A percentile compares a stretch with the other conserved stretches of the same genome.
These are phyloP conservation scores for Datura wrightii DNA, from an alignment of 257 asterid genomes.

Conservation along the genomic window DNA sequence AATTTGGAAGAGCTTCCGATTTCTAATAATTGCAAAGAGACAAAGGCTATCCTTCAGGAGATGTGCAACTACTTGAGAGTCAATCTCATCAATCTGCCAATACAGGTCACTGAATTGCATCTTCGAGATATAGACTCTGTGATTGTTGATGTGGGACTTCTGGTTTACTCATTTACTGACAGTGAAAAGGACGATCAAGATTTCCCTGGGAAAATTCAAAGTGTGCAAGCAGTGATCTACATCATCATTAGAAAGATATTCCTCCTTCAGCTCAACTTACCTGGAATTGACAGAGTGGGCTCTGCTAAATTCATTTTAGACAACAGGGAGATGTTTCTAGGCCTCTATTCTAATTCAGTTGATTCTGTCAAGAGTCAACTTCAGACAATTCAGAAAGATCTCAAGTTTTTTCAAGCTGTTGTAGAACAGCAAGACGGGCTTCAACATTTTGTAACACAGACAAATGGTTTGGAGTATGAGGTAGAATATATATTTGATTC, in stretches of 20 bases:
- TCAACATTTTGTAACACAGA: neutral
- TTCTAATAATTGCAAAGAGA: too few relatives aligned
- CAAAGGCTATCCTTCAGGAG: neutral
- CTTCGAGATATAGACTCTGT: neutral
- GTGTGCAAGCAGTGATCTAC: neutral
- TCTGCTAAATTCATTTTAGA: neutral
- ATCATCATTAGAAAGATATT: neutral
- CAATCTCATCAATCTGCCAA: neutral
- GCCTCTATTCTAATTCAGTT: too few relatives aligned
- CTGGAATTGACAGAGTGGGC: neutral
- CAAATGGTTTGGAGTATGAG: neutral
- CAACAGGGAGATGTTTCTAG: neutral
- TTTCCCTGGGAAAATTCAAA: neutral
- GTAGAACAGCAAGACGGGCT: neutral
- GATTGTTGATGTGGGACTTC: neutral
- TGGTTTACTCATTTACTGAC: neutral
- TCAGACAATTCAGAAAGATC: neutral
- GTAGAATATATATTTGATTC: slow-evolving; percentile 12
- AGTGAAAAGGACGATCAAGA: neutral
- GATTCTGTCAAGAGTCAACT: neutral
- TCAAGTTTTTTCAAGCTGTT: neutral
- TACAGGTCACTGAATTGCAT: neutral
- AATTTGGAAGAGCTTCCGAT: too few relatives aligned
- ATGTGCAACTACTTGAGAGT: neutral
- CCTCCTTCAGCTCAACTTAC: neutral